Percentiles rank a stretch among this genome's conserved stretches.
Evolutionary conservation across 306 rosid genomes (phyloP).

Genomic region (Ammopiptanthus mongolicus): DNA sequence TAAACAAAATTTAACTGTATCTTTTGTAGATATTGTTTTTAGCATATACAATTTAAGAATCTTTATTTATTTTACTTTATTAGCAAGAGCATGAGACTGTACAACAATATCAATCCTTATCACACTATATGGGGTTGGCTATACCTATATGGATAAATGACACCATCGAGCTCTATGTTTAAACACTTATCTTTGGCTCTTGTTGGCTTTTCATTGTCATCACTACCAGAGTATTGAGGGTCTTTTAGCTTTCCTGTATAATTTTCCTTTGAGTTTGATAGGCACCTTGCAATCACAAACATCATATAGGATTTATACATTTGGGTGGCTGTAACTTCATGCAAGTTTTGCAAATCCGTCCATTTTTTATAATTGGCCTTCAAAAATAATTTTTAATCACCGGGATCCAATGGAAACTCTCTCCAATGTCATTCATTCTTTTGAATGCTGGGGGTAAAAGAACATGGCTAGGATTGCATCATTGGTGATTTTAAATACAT

Average conservation of each 20-base stretch:
- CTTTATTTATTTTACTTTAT: background rate
- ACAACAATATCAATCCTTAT: background rate
- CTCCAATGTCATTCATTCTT: background rate
- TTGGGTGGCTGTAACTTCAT: background rate
- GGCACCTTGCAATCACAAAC: background rate
- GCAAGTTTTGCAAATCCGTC: constrained; percentile 3
- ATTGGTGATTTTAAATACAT: background rate
- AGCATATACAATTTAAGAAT: background rate
- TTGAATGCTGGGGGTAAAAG: background rate
- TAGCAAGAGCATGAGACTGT: background rate
- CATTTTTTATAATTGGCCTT: background rate
- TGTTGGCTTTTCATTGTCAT: background rate
- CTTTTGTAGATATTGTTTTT: background rate
- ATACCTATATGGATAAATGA: background rate
- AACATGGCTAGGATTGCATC: background rate
- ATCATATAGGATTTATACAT: background rate
- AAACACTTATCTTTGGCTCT: background rate
- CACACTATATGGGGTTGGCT: too few species aligned
- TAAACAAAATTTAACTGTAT: background rate
- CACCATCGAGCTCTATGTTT: background rate
- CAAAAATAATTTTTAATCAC: background rate
- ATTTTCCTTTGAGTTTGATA: background rate
- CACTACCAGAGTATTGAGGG: background rate
- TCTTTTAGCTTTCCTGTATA: background rate
- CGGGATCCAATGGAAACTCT: background rate